These are phyloP conservation scores for Ganoderma sinense DNA, from an alignment of 1,284 basidiomycete genomes.

Conservation along the genomic window DNA sequence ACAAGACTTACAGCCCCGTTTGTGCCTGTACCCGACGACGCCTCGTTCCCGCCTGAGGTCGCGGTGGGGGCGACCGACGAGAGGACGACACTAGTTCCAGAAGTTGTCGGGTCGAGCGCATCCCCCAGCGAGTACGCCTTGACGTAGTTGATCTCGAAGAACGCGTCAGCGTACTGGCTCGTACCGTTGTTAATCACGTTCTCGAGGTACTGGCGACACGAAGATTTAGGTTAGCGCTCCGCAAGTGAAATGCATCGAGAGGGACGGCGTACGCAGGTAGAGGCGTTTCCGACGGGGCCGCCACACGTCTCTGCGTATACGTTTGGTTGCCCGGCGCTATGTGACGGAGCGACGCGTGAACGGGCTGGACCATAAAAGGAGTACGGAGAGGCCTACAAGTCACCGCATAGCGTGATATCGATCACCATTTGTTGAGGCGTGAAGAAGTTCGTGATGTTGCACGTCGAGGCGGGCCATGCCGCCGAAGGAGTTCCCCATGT, in stretches of 20 bases:
- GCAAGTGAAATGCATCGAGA: not conserved
- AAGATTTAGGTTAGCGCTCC: not conserved
- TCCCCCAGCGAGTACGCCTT: conserved; percentile 45
- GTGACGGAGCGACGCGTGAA: not conserved
- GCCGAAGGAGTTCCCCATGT: conserved; percentile 68
- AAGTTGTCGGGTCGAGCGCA: conserved; percentile 5
- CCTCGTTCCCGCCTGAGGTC: not conserved
- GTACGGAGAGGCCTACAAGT: conserved; percentile 42
- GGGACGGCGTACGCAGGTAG: not conserved
- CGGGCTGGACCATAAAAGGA: not conserved
- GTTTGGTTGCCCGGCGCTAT: conserved; percentile 52
- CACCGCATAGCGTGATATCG: conserved; percentile 64
- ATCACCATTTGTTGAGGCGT: conserved; percentile 59
- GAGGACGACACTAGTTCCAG: not conserved
- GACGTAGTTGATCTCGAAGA: conserved; percentile 60
- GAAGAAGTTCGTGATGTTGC: conserved; percentile 60
- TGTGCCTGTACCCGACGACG: not conserved
- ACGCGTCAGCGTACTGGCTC: conserved; percentile 54
- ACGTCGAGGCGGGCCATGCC: conserved; percentile 53
- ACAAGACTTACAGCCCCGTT: not conserved
- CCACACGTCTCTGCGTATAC: conserved; percentile 51
- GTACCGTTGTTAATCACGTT: conserved; percentile 60
- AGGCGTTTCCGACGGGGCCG: conserved; percentile 18
- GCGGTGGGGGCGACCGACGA: not conserved
- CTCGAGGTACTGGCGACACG: conserved; percentile 49